Evolutionary conservation across 1,139 yeast genomes (phyloP).

Genomic region (Kodamaea sp.): DNA sequence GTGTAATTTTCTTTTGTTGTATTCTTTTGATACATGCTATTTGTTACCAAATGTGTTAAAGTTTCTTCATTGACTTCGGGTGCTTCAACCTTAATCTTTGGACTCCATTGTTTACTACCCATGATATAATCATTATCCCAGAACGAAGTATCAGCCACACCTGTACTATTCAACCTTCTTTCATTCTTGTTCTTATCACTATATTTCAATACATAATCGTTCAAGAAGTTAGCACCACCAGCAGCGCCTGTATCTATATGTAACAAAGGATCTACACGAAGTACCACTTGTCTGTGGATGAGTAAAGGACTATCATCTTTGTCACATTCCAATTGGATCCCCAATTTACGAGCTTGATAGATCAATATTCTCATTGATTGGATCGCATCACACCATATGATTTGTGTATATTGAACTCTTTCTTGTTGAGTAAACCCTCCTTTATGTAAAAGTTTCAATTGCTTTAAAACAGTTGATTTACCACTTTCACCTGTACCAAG

Average conservation of each 20-base stretch:
- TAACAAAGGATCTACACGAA: slow-evolving; percentile 56
- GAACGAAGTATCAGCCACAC: slow-evolving; percentile 29
- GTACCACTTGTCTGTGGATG: slow-evolving; percentile 44
- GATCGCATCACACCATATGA: slow-evolving; percentile 93
- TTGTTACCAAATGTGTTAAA: slow-evolving; percentile 14
- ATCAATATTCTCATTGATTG: slow-evolving; percentile 84
- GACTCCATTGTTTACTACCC: slow-evolving; percentile 2
- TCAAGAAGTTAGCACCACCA: slow-evolving; percentile 61
- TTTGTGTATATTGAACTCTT: slow-evolving; percentile 74
- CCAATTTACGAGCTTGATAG: slow-evolving; percentile 62
- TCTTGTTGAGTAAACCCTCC: slow-evolving; percentile 83
- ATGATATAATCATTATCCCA: slow-evolving; percentile 8
- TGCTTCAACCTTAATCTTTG: background rate
- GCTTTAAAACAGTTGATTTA: slow-evolving; percentile 93
- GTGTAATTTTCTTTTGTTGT: slow-evolving; percentile 9
- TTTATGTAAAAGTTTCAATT: slow-evolving; percentile 79
- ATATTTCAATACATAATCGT: slow-evolving; percentile 62
- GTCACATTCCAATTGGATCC: slow-evolving; percentile 62
- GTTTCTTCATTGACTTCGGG: slow-evolving; percentile 9
- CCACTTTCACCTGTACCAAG: slow-evolving; percentile 97
- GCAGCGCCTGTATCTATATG: slow-evolving; percentile 66
- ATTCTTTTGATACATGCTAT: slow-evolving; percentile 3
- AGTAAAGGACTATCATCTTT: slow-evolving; percentile 42
- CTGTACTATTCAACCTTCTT: slow-evolving; percentile 54
- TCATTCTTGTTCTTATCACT: slow-evolving; percentile 51